Evolutionary conservation across 192 early-diverging fungal genomes (phyloP).

Genomic region (Pilaira anomala): DNA sequence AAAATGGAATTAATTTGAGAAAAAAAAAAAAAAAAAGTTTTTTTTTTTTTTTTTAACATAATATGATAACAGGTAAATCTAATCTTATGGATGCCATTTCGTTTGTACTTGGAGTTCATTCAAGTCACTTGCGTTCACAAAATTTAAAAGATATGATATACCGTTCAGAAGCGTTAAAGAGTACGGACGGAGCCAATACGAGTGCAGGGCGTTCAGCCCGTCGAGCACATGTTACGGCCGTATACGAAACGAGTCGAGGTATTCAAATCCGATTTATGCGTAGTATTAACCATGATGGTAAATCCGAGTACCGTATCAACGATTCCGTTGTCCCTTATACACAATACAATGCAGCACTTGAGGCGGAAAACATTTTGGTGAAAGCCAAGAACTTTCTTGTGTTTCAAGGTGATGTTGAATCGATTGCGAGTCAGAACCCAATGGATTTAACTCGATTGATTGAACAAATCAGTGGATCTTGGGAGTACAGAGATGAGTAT

Average conservation of each 20-base stretch:
- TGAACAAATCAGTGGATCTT: constrained; percentile 95
- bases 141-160: constrained; percentile 93
- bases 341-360: constrained; percentile 75
- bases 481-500: constrained; percentile 87
- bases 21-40: background rate
- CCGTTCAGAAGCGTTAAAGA: constrained; percentile 56
- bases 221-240: constrained; percentile 75
- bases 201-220: constrained; percentile 31
- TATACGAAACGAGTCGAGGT: constrained; percentile 71
- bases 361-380: constrained; percentile 88
- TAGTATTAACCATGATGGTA: constrained; percentile 61
- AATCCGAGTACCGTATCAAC: constrained; percentile 89
- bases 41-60: constrained; percentile 7
- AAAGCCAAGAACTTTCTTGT: constrained; percentile 98
- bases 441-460: constrained; percentile 90
- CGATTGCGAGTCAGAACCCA: constrained; percentile 92
- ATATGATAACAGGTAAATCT: constrained; percentile 92
- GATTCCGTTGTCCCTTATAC: constrained; percentile 64
- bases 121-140: constrained; percentile 84
- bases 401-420: constrained; percentile 98
- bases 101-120: constrained; percentile 96
- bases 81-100: constrained; percentile 99
- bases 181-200: constrained; percentile 35
- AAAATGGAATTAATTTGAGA: background rate
- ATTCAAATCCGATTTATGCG: constrained; percentile 68